phyloP scores from a whole-genome alignment of 2,329 filamentous ascomycete species.

The Sodiomyces alkalinus region DNA sequence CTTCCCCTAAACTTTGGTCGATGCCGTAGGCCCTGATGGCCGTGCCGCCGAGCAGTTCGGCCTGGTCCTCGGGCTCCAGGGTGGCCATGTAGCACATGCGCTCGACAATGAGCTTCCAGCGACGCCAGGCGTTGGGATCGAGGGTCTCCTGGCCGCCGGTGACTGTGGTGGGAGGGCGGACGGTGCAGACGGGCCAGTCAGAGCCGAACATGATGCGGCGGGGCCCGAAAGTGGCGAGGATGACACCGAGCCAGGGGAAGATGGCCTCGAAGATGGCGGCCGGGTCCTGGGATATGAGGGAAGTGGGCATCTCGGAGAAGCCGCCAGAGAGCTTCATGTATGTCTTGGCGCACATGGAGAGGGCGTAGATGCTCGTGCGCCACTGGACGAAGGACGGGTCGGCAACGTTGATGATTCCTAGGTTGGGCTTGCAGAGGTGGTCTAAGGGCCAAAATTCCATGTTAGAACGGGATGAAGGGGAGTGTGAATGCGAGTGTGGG shows the following conservation, averaged over 20 bases:
- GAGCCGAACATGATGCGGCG: constrained; percentile 74
- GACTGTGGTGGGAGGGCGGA: constrained; percentile 29
- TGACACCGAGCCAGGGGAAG: constrained; percentile 55
- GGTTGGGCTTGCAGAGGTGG: constrained; percentile 79
- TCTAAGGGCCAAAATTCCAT: too few relatives aligned
- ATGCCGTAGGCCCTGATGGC: constrained; percentile 53
- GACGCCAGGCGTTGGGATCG: constrained; percentile 49
- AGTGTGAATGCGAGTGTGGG: not conserved
- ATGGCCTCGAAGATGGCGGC: constrained; percentile 47
- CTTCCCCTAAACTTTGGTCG: too few relatives aligned
- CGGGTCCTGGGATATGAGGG: constrained; percentile 30
- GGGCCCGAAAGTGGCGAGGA: constrained; percentile 59
- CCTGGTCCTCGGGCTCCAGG: constrained; percentile 44
- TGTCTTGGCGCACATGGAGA: constrained; percentile 48
- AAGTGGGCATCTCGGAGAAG: constrained; percentile 57
- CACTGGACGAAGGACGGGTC: constrained; percentile 51
- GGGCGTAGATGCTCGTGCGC: constrained; percentile 50
- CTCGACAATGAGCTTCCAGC: constrained; percentile 61
- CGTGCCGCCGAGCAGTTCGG: constrained; percentile 57
- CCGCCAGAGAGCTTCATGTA: constrained; percentile 87
- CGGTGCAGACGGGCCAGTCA: constrained; percentile 86
- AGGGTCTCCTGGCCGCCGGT: constrained; percentile 24
- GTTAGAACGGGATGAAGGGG: too few relatives aligned
- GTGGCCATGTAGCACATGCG: constrained; percentile 48
- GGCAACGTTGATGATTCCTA: constrained; percentile 44